Conservation (phyloP, 225 moss, liverwort and hornwort genomes). For the Bryum argenteum region DNA sequence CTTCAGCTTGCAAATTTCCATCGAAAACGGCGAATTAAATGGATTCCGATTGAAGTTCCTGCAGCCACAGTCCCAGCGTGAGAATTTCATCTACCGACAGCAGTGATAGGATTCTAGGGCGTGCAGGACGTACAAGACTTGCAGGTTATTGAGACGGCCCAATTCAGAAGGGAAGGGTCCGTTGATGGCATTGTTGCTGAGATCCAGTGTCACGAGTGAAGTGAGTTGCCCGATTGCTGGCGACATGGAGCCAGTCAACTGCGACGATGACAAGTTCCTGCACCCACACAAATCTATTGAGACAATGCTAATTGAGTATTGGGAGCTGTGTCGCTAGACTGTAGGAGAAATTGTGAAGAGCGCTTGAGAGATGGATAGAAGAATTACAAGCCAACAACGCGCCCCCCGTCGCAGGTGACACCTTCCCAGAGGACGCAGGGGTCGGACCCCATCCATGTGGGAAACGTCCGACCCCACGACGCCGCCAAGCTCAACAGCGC, state of each 20-base stretch:
- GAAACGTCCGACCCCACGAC: conserved; percentile 47
- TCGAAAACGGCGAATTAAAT: conserved; percentile 43
- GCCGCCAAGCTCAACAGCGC: conserved; percentile 43
- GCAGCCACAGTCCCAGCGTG: background rate
- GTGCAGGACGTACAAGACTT: conserved; percentile 46
- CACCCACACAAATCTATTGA: background rate
- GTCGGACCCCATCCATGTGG: conserved; percentile 48
- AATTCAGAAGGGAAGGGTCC: conserved; percentile 51
- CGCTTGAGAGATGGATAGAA: no score
- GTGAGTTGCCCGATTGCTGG: conserved; percentile 45
- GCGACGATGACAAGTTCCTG: conserved; percentile 44
- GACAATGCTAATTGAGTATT: no score
- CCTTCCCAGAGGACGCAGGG: conserved; percentile 55
- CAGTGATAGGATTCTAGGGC: no score
- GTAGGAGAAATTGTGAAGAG: no score
- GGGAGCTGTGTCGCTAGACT: fast-evolving
- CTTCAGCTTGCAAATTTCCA: conserved; percentile 39
- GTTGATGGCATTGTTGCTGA: conserved; percentile 46
- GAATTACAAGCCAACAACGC: conserved; percentile 32
- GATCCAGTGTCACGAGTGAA: conserved; percentile 38
- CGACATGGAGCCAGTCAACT: conserved; percentile 42
- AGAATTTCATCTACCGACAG: no score
- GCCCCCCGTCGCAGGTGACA: conserved; percentile 39
- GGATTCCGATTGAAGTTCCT: conserved; percentile 44
- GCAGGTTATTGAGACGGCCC: conserved; percentile 37